Evolutionary conservation across 225 moss, liverwort and hornwort species (phyloP), one percentile per base, ranked within the genome.

Genomic region (Physcomitrellopsis africana): DNA sequence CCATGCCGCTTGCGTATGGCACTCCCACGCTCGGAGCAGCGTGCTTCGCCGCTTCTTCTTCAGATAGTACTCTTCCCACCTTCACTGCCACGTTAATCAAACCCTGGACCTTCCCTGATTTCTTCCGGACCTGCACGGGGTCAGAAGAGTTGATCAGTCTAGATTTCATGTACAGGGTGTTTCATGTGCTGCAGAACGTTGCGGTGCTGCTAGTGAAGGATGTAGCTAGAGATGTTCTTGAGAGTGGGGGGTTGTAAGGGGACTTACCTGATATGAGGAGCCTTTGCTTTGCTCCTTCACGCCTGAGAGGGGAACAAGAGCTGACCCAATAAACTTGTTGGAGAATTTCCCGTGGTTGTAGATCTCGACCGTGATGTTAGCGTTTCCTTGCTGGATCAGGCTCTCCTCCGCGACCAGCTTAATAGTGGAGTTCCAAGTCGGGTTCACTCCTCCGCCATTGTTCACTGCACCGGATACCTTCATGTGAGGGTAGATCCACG

Each of bases 311-410:
- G 87, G 88, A 11, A 97, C 68, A 0, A 41, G 67, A 1, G 84
- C 84, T 20, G 84, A 77, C 0, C 96, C 96, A 0, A 97, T 68
- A 11, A 83, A 68, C 77, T 91, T 92, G 57, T 82, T 84, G 6
- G 87, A 81, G 45, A 92, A 90, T 9, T 80, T 70, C 0, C 94
- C 89, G 15, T 82, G 82, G 53, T 79, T 82, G 73, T 91, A 88
- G 47, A 97, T 77, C 72, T 94, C 94, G 3, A 97, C 73, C 19
- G 89, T 91, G 41, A 97, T 77, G 68, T 48, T 74, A 0, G 79
- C 75, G 0, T 70, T 76, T 1, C 77, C 82, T 55, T 81, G 68
- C 81, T 87, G 76, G 1, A 94, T 14, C 3, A 81, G 69, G 10
- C 67, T 71, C 79, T 94, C 94, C 9, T 94, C 92, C 1, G 78